Evolutionary conservation across 257 asterid species (phyloP).

Genomic region (Nicotiana otophora): DNA sequence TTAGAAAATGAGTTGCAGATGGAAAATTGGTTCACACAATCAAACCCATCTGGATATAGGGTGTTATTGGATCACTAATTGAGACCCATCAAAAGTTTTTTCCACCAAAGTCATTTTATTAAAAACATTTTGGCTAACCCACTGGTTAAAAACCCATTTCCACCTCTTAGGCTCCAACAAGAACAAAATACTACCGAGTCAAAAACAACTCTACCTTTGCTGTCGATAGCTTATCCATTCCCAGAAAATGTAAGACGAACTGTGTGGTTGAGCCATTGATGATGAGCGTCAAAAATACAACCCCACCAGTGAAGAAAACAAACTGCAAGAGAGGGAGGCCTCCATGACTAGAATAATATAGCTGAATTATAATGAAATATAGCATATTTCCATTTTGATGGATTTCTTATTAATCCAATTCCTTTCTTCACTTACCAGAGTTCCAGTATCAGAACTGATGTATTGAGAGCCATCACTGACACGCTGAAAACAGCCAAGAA

Average conservation of each 20-base stretch:
- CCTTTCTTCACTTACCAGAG: conserved; percentile 52
- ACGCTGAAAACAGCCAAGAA: conserved; percentile 59
- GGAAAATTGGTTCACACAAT: no score
- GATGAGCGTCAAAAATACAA: conserved; percentile 85
- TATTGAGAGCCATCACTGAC: conserved; percentile 54
- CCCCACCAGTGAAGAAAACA: conserved; percentile 95
- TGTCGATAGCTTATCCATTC: conserved; percentile 70
- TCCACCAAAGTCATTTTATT: no score
- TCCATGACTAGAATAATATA: not conserved
- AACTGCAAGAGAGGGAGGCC: conserved; percentile 53
- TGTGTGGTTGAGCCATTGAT: conserved; percentile 97
- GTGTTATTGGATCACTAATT: no score
- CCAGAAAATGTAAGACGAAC: conserved; percentile 56
- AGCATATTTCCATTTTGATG: not conserved
- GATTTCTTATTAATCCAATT: not conserved
- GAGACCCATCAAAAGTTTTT: no score
- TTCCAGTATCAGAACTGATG: conserved; percentile 78
- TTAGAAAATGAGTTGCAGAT: no score
- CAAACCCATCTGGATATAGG: no score
- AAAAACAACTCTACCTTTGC: conserved; percentile 56
- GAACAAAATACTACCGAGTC: no score
- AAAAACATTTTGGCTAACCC: no score
- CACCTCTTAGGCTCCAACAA: no score
- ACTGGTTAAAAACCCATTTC: no score
- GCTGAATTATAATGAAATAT: not conserved